A percentile compares a stretch with the other conserved stretches of the same genome.
Conservation (phyloP, 2,329 filamentous ascomycete species). For the Alternaria hordeiaustralica region DNA sequence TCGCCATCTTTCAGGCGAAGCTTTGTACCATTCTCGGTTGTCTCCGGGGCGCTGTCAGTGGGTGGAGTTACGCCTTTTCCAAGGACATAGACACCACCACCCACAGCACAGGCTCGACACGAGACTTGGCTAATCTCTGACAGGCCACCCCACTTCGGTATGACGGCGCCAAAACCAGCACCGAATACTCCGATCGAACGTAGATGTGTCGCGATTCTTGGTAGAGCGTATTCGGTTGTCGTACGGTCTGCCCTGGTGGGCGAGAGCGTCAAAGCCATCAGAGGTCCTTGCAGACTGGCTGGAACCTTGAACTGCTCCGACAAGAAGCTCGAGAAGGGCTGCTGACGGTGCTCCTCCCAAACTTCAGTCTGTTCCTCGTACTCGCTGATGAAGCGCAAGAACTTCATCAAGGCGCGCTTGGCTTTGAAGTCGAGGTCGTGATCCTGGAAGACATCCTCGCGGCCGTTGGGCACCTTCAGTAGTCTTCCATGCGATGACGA, state of each 20-base stretch:
- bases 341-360: constrained; percentile 65
- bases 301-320: constrained; percentile 63
- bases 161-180: constrained; percentile 84
- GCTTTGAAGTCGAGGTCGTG: constrained; percentile 76
- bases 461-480: constrained; percentile 79
- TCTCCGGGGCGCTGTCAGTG: constrained; percentile 2
- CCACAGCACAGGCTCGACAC: constrained; percentile 88
- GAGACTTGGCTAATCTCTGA: constrained; percentile 90
- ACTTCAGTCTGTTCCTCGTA: constrained; percentile 66
- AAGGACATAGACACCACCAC: constrained; percentile 88
- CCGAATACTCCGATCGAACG: constrained; percentile 88
- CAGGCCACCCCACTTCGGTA: constrained; percentile 91
- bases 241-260: constrained; percentile 62
- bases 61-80: constrained; percentile 65
- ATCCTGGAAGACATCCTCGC: constrained; percentile 90
- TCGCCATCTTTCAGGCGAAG: constrained; percentile 65
- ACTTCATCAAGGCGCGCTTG: constrained; percentile 90
- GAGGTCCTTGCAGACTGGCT: constrained; percentile 67
- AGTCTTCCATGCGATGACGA: constrained; percentile 49
- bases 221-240: constrained; percentile 72
- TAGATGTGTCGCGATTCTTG: constrained; percentile 78
- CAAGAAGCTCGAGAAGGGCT: constrained; percentile 66
- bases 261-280: constrained; percentile 76
- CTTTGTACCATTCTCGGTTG: constrained; percentile 39
- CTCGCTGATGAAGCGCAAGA: constrained; percentile 84